Base-by-base conservation (phyloP, 306 rosid genomes). In the Castanea crenata region DNA sequence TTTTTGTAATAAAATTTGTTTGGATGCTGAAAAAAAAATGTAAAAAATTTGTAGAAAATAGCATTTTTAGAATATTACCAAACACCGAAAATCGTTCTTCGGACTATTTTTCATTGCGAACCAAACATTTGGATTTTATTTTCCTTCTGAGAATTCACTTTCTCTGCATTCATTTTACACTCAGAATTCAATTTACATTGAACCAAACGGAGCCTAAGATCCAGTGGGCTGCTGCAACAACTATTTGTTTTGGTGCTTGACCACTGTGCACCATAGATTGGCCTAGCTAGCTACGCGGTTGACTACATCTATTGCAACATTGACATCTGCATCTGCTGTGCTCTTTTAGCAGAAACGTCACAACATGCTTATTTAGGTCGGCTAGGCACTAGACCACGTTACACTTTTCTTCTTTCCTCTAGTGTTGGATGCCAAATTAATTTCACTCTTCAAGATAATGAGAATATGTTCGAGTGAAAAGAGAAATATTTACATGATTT, bases 231-330 rank as follows among this genome's bases (percentile, higher is more conserved):
- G 71, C 23, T 61, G n/a, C 70, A 86, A 55, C 79, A 62, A 65
- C 77, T 76, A 55, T 69, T 59, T 41, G 76, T 38, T 8, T 38
- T 38, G 46, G 90, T 86, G 90, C 80, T 90, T 88, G 93, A 89
- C 93, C 84, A 57, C 77, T 68, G 49, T 59, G 67, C 81, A 72
- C 83, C 18, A 52, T 77, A 56, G 77, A 68, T 63, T 78, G 84
- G 77, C 52, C 55, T 78, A 79, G 46, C 46, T 7, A 38, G 46
- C 46, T 7, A 38, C 0, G 0, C 2, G 46, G 46, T 81, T 82
- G 88, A 87, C 85, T 77, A 49, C 52, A 19, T 65, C 57, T 13
- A 29, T 4, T 75, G 83, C 77, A 79, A 69, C 86, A 32, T 82
- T 83, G 87, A 89, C 79, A 57, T 74, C 9, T 74, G 71, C 5